A percentile compares a stretch with the other conserved stretches of the same genome.
Conservation (phyloP, 208 protist genomes). For the Trypanosoma rangeli region DNA sequence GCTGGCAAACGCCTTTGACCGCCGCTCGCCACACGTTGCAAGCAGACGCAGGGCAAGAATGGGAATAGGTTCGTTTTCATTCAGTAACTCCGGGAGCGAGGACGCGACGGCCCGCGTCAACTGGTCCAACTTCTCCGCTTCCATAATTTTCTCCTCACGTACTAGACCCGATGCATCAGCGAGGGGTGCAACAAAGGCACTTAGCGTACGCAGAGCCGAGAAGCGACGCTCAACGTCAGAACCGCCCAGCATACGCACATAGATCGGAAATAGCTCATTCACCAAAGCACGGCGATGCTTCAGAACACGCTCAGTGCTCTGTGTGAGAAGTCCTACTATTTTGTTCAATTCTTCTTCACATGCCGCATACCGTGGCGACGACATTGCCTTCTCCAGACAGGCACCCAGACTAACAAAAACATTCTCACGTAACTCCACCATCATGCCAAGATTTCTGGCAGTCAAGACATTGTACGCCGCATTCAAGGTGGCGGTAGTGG, state of each 20-base stretch:
- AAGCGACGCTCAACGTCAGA: conserved; percentile 58
- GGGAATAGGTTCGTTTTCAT: conserved; percentile 78
- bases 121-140: conserved; percentile 36
- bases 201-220: conserved; percentile 72
- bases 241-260: conserved; percentile 60
- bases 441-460: conserved; percentile 40
- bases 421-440: conserved; percentile 44
- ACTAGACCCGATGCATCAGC: conserved; percentile 8
- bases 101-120: conserved; percentile 26
- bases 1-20: conserved; percentile 33
- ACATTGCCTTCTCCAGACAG: conserved; percentile 72
- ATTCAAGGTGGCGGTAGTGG: conserved; percentile 38
- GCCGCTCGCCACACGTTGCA: conserved; percentile 56
- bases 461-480: conserved; percentile 63
- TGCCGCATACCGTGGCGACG: conserved; percentile 51
- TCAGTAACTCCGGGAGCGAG: conserved; percentile 55
- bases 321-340: conserved; percentile 62
- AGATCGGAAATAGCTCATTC: conserved; percentile 49
- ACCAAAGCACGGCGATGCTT: conserved; percentile 53
- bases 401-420: conserved; percentile 59
- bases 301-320: conserved; percentile 43
- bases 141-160: conserved; percentile 11
- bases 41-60: conserved; percentile 85
- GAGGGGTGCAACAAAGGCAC: conserved; percentile 54
- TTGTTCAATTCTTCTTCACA: conserved; percentile 69